Conservation (phyloP, 345 rosid genomes). For the Syzygium aromaticum region DNA sequence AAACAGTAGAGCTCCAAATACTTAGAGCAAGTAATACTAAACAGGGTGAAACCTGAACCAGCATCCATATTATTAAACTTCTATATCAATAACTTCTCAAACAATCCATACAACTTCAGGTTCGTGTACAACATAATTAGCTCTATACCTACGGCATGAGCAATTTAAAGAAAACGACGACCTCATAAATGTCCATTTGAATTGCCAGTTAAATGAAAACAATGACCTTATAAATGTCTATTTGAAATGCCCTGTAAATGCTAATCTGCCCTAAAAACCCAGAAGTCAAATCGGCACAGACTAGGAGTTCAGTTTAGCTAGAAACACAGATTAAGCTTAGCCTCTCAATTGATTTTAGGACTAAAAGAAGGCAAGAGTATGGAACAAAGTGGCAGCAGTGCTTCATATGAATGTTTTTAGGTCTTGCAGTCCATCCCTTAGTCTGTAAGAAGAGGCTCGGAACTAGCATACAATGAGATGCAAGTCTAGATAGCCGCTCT, state of each 20-base stretch:
- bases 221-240: neutral
- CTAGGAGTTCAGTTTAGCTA: accelerated
- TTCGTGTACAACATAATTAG: neutral
- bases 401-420: neutral
- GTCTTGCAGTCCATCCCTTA: neutral
- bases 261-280: neutral
- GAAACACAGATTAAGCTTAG: neutral
- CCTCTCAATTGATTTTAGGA: neutral
- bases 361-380: neutral
- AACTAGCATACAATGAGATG: neutral
- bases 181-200: neutral
- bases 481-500: neutral
- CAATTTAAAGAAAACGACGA: neutral
- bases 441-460: neutral
- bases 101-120: neutral
- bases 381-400: neutral
- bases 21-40: neutral
- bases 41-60: neutral
- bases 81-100: neutral
- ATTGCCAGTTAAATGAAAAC: neutral
- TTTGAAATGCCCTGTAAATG: neutral
- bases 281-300: neutral
- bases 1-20: neutral
- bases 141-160: neutral
- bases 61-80: neutral